A percentile compares a stretch with the other conserved stretches of the same genome.
These are phyloP conservation scores for Gloeostereum incarnatum DNA, from an alignment of 768 basidiomycete species.

Conservation along the genomic window DNA sequence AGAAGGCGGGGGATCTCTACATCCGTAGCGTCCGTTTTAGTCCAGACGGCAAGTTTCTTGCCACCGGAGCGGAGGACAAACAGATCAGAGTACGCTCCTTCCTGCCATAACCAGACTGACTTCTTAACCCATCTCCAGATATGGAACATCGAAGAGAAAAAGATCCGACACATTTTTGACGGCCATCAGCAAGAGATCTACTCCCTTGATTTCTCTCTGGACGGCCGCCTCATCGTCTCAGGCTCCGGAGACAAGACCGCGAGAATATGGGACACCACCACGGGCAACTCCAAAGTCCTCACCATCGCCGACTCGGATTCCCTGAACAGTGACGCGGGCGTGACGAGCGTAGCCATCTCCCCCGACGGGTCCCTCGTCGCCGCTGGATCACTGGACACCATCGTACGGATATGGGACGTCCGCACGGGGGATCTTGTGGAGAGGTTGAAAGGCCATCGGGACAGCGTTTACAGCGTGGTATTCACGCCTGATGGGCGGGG, in stretches of 20 bases:
- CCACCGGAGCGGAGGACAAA: constrained; percentile 93
- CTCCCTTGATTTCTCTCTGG: constrained; percentile 84
- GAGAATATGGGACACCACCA: constrained; percentile 37
- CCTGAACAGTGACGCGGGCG: constrained; percentile 42
- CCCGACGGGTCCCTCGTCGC: constrained; percentile 62
- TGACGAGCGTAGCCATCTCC: constrained; percentile 73
- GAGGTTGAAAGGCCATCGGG: constrained; percentile 66
- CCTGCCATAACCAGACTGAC: background rate
- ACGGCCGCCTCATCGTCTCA: constrained; percentile 80
- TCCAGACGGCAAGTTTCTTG: constrained; percentile 86
- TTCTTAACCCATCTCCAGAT: constrained; percentile 42
- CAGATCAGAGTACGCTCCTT: constrained; percentile 65
- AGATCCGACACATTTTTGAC: constrained; percentile 72
- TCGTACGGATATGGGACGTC: constrained; percentile 79
- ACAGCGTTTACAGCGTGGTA: constrained; percentile 83
- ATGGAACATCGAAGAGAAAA: constrained; percentile 82
- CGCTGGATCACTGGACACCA: constrained; percentile 40
- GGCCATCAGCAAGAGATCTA: constrained; percentile 94
- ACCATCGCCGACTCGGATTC: constrained; percentile 46
- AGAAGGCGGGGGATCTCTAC: constrained; percentile 61
- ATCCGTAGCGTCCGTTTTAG: constrained; percentile 87
- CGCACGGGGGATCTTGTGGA: constrained; percentile 59
- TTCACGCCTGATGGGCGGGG: constrained; percentile 91
- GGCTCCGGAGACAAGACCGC: constrained; percentile 69
- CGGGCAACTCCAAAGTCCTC: constrained; percentile 29